phyloP scores from a whole-genome alignment of 805 yeast species.

The Schwanniomyces sp. region DNA sequence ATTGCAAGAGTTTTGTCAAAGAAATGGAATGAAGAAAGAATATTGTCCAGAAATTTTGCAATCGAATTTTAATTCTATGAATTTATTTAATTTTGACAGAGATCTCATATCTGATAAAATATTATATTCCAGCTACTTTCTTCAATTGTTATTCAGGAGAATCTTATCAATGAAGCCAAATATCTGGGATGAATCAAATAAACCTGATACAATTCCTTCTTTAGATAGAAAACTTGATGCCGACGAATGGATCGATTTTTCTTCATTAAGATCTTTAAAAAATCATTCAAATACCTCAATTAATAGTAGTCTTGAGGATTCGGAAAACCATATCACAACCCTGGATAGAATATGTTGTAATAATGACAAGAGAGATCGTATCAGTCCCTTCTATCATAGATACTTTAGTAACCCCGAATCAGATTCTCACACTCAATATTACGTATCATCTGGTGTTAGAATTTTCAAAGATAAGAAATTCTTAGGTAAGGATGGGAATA shows the following conservation, averaged over 20 bases:
- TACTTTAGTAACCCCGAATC: constrained; percentile 89
- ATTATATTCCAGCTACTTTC: constrained; percentile 59
- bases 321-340: neutral
- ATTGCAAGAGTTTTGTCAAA: constrained; percentile 58
- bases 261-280: neutral
- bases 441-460: constrained; percentile 68
- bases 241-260: constrained; percentile 7
- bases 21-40: constrained; percentile 47
- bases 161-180: constrained; percentile 70
- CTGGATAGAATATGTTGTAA: neutral
- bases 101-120: constrained; percentile 56
- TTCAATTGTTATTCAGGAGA: constrained; percentile 60
- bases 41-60: constrained; percentile 47
- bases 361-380: neutral
- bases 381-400: constrained; percentile 70
- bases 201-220: constrained; percentile 48
- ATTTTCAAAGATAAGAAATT: constrained; percentile 46
- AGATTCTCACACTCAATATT: constrained; percentile 78
- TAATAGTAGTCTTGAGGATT: neutral
- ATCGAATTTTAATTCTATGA: constrained; percentile 70
- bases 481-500: constrained; percentile 13
- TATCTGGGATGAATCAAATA: constrained; percentile 60
- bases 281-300: neutral
- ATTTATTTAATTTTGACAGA: constrained; percentile 67
- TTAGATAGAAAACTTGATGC: constrained; percentile 27